phyloP scores from a whole-genome alignment of 345 rosid species.

The Leavenworthia alabamica region DNA sequence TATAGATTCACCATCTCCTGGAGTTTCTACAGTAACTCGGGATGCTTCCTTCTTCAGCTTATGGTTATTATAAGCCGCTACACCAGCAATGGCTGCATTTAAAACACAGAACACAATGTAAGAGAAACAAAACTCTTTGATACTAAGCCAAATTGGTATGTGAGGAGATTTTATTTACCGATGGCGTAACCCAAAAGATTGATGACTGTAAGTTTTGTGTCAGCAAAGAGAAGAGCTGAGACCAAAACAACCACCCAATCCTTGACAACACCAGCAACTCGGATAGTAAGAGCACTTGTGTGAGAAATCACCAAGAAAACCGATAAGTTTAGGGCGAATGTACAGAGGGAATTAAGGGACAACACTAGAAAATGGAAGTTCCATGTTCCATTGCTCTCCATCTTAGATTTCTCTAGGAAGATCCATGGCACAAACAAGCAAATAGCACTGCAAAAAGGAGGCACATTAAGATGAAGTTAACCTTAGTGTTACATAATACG shows the following conservation, averaged over 20 bases:
- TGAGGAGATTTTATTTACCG: constrained; percentile 40
- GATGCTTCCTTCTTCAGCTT: constrained; percentile 87
- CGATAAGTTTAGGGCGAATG: constrained; percentile 94
- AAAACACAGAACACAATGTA: background rate
- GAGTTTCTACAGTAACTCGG: constrained; percentile 28
- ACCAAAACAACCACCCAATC: constrained; percentile 96
- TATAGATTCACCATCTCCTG: constrained; percentile 39
- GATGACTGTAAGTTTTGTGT: constrained; percentile 79
- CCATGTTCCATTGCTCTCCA: constrained; percentile 76
- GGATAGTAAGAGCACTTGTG: constrained; percentile 95
- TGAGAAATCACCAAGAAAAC: constrained; percentile 95
- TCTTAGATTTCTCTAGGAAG: constrained; percentile 86
- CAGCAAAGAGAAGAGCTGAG: constrained; percentile 87
- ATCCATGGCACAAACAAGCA: constrained; percentile 93
- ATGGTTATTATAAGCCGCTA: constrained; percentile 89
- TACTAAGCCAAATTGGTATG: background rate
- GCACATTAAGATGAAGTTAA: constrained; percentile 4
- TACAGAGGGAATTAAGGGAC: constrained; percentile 82
- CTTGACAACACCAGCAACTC: constrained; percentile 98
- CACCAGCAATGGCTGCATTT: constrained; percentile 79
- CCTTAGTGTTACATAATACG: background rate
- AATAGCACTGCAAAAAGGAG: constrained; percentile 56
- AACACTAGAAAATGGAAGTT: constrained; percentile 64
- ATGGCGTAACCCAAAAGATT: constrained; percentile 85
- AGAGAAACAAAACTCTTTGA: background rate